A percentile compares a stretch with the other conserved stretches of the same genome.
Evolutionary conservation across 441 rosid species (phyloP).

Genomic region (Pelargonium citronellum): DNA sequence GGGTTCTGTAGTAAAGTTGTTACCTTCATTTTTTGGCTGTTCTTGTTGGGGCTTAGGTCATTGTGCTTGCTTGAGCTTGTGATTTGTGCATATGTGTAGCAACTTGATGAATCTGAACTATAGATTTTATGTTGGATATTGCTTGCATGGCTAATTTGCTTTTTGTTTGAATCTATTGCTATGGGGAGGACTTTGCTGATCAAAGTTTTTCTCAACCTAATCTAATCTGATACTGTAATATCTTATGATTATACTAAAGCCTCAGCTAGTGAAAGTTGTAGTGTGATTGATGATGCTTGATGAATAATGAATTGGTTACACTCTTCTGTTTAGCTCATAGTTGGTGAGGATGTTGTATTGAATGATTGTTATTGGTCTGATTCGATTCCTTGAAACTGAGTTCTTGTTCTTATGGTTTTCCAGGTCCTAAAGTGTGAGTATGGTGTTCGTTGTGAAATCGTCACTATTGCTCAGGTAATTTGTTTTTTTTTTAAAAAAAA

Average conservation of each 20-base stretch:
- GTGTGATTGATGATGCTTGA: not conserved
- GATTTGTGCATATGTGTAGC: not conserved
- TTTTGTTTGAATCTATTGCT: not conserved
- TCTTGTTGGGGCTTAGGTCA: not conserved
- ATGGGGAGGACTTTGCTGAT: not conserved
- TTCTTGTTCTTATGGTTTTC: constrained; percentile 4
- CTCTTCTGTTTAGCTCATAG: not conserved
- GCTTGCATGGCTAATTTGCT: not conserved
- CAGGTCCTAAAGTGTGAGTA: constrained; percentile 4
- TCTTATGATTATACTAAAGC: not conserved
- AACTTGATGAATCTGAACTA: not conserved
- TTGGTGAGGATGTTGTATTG: not conserved
- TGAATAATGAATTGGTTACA: not conserved
- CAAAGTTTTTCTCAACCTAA: not conserved
- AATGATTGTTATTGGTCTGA: not conserved
- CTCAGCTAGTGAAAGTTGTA: not conserved
- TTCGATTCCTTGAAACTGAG: not conserved
- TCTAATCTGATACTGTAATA: not conserved
- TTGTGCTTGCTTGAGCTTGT: not conserved
- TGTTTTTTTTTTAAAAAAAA: not conserved
- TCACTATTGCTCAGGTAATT: not conserved
- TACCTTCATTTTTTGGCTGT: not conserved
- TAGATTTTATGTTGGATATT: not conserved
- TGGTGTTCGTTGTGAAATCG: constrained; percentile 7
- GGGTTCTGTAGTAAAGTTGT: not conserved